These are phyloP conservation scores for Daldinia childiae DNA, from an alignment of 495 filamentous ascomycete species.

Conservation along the genomic window DNA sequence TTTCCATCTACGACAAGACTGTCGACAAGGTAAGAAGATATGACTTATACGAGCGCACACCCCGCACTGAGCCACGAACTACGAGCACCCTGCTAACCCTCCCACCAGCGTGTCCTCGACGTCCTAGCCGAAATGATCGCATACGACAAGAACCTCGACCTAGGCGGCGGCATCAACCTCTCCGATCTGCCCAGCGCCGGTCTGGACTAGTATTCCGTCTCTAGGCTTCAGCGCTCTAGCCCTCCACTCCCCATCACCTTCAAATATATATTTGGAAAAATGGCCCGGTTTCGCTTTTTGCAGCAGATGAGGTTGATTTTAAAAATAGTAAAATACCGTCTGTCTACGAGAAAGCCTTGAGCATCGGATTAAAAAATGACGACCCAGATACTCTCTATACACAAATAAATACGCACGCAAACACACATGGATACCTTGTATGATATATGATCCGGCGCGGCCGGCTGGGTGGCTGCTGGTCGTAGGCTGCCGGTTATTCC, in stretches of 20 bases:
- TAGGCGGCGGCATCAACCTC: conserved; percentile 52
- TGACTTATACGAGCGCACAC: background rate
- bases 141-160: conserved; percentile 76
- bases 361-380: background rate
- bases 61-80: background rate
- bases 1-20: conserved; percentile 97
- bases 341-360: conserved; percentile 4
- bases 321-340: background rate
- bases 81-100: conserved; percentile 36
- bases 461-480: conserved; percentile 11
- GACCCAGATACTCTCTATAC: conserved; percentile 3
- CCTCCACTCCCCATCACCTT: background rate
- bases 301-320: background rate
- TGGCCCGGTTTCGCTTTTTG: background rate
- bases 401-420: background rate
- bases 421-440: conserved; percentile 29
- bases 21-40: conserved; percentile 75
- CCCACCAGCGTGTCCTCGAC: conserved; percentile 80
- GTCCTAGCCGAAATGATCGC: conserved; percentile 98
- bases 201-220: conserved; percentile 51
- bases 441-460: conserved; percentile 25
- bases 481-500: conserved; percentile 24
- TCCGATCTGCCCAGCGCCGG: conserved; percentile 55
- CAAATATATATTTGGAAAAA: too few species aligned
- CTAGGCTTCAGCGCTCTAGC: too few species aligned